A percentile compares a stretch with the other conserved stretches of the same genome.
Conservation (phyloP, 1,139 yeast genomes). For the Candida dubliniensis region DNA sequence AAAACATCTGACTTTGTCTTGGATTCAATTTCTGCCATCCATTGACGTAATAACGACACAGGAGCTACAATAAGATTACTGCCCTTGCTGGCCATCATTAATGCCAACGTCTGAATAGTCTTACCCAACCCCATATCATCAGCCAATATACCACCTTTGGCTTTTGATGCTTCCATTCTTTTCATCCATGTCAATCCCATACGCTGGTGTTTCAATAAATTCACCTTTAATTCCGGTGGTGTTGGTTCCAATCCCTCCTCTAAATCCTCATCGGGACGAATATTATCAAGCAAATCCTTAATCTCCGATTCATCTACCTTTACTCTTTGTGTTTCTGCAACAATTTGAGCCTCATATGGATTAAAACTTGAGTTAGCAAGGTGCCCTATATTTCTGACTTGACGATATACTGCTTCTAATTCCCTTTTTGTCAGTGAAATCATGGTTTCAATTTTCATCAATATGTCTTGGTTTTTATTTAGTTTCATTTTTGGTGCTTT, state of each 20-base stretch:
- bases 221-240: conserved; percentile 67
- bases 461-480: conserved; percentile 2
- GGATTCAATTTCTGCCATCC: conserved; percentile 74
- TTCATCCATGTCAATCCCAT: conserved; percentile 82
- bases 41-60: conserved; percentile 77
- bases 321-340: not conserved
- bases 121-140: conserved; percentile 97
- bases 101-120: conserved; percentile 77
- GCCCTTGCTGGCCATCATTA: conserved; percentile 59
- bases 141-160: conserved; percentile 79
- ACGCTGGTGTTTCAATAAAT: conserved; percentile 78
- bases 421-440: not conserved
- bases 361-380: conserved; percentile 6
- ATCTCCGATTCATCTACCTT: conserved; percentile 29
- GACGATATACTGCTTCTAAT: not conserved
- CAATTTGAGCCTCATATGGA: conserved; percentile 10
- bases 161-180: conserved; percentile 58
- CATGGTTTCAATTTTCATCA: conserved; percentile 3
- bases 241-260: conserved; percentile 53
- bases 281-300: conserved; percentile 60
- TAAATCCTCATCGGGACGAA: conserved; percentile 60
- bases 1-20: conserved; percentile 52
- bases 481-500: conserved; percentile 3
- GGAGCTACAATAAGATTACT: conserved; percentile 69
- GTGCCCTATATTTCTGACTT: conserved; percentile 5